These are phyloP conservation scores for Phytophthora colocasiae DNA, from an alignment of 352 stramenopile genomes.

Conservation along the genomic window DNA sequence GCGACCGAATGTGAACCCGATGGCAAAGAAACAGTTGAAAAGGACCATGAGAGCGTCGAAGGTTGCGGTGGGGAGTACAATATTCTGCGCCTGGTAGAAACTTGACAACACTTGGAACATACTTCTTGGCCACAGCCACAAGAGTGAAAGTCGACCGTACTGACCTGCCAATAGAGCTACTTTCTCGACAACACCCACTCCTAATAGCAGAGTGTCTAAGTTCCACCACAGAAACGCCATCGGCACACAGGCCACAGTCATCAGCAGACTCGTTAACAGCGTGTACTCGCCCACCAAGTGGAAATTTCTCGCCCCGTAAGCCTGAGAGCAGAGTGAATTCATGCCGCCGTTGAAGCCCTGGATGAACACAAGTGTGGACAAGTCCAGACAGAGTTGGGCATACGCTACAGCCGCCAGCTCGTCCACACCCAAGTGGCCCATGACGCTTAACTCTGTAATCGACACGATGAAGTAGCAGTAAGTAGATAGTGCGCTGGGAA, in stretches of 20 bases:
- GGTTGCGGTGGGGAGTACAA: conserved; percentile 69
- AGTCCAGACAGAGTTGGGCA: conserved; percentile 77
- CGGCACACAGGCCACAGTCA: conserved; percentile 62
- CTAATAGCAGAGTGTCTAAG: conserved; percentile 55
- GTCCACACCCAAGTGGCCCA: conserved; percentile 81
- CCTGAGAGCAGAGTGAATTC: conserved; percentile 85
- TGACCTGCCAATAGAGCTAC: conserved; percentile 54
- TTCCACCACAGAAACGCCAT: conserved; percentile 83
- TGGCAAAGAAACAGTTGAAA: conserved; percentile 63
- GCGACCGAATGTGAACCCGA: conserved; percentile 67
- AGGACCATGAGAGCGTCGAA: conserved; percentile 68
- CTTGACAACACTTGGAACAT: conserved; percentile 78
- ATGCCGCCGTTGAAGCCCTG: conserved; percentile 81
- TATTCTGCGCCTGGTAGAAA: conserved; percentile 85
- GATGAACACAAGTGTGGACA: conserved; percentile 82
- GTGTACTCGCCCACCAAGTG: conserved; percentile 69
- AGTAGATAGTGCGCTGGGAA: conserved; percentile 64
- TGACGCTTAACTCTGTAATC: conserved; percentile 81
- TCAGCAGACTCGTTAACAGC: conserved; percentile 54
- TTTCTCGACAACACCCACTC: conserved; percentile 43
- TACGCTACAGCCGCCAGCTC: conserved; percentile 79
- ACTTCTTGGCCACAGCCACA: conserved; percentile 77
- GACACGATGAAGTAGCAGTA: conserved; percentile 84
- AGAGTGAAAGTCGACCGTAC: conserved; percentile 73
- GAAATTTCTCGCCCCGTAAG: conserved; percentile 86